These are phyloP conservation scores for Aspergillus transmontanensis DNA, from an alignment of 2,329 filamentous ascomycete species.

Conservation along the genomic window DNA sequence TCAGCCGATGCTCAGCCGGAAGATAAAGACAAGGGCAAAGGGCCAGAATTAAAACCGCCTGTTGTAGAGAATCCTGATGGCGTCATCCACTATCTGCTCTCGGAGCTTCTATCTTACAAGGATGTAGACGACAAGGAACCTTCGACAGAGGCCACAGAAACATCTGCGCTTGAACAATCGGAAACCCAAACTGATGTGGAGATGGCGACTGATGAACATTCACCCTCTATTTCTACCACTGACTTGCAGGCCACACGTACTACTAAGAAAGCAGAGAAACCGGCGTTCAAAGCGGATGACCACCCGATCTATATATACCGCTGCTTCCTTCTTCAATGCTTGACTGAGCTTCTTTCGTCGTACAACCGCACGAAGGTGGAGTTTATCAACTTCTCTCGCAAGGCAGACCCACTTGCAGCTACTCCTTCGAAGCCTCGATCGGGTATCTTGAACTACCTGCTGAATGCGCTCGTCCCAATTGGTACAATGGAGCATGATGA, in stretches of 20 bases:
- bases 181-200: slow-evolving; percentile 51
- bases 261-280: slow-evolving; percentile 69
- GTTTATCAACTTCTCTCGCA: slow-evolving; percentile 98
- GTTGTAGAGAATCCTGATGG: slow-evolving; percentile 91
- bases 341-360: slow-evolving; percentile 85
- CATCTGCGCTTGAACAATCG: slow-evolving; percentile 34
- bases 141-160: slow-evolving; percentile 32
- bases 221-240: slow-evolving; percentile 35
- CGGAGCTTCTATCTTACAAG: slow-evolving; percentile 86
- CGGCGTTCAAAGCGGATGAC: slow-evolving; percentile 83
- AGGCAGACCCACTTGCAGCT: slow-evolving; percentile 76
- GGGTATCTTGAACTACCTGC: slow-evolving; percentile 88
- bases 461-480: slow-evolving; percentile 74
- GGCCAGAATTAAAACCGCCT: slow-evolving; percentile 73
- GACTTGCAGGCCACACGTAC: slow-evolving; percentile 35
- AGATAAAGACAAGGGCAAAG: slow-evolving; percentile 54
- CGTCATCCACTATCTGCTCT: slow-evolving; percentile 91
- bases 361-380: slow-evolving; percentile 97
- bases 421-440: slow-evolving; percentile 94
- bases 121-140: slow-evolving; percentile 86
- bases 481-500: slow-evolving; percentile 71
- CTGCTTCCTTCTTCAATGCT: slow-evolving; percentile 89
- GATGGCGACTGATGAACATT: slow-evolving; percentile 48
- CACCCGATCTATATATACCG: slow-evolving; percentile 96
- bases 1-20: slow-evolving; percentile 23